These are phyloP conservation scores for Begonia fuchsioides DNA, from an alignment of 306 rosid species.

Conservation along the genomic window DNA sequence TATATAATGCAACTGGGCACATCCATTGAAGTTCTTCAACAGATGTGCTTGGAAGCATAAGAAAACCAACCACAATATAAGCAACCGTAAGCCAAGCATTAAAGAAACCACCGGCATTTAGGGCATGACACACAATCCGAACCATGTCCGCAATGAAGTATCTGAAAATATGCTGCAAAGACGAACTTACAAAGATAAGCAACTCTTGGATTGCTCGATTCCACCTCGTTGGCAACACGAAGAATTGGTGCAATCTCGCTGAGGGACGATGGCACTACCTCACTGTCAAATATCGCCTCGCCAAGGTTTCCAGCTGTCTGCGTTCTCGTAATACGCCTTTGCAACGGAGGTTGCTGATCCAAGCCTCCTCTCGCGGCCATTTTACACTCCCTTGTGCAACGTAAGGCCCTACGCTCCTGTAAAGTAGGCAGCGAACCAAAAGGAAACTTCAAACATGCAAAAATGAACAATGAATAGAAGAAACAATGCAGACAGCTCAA, in stretches of 20 bases:
- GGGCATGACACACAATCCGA: too few species aligned
- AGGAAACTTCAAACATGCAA: background rate
- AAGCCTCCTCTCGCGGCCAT: constrained; percentile 61
- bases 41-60: background rate
- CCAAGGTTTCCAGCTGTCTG: constrained; percentile 92
- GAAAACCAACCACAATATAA: background rate
- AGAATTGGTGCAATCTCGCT: constrained; percentile 89
- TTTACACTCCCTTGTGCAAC: constrained; percentile 1
- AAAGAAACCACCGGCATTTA: background rate
- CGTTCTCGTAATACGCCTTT: constrained; percentile 71
- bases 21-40: too few species aligned
- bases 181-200: constrained; percentile 78
- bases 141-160: too few species aligned
- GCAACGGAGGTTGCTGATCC: constrained; percentile 46
- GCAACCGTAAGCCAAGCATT: background rate
- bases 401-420: background rate
- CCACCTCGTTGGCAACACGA: constrained; percentile 97
- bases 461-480: background rate
- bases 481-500: background rate
- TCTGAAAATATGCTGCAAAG: too few species aligned
- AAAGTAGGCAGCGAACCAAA: background rate
- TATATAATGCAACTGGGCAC: too few species aligned
- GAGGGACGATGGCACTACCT: constrained; percentile 91
- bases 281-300: constrained; percentile 73
- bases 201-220: constrained; percentile 79